Conservation (phyloP, 2,329 filamentous ascomycete species). For the Fusarium haematococcum region DNA sequence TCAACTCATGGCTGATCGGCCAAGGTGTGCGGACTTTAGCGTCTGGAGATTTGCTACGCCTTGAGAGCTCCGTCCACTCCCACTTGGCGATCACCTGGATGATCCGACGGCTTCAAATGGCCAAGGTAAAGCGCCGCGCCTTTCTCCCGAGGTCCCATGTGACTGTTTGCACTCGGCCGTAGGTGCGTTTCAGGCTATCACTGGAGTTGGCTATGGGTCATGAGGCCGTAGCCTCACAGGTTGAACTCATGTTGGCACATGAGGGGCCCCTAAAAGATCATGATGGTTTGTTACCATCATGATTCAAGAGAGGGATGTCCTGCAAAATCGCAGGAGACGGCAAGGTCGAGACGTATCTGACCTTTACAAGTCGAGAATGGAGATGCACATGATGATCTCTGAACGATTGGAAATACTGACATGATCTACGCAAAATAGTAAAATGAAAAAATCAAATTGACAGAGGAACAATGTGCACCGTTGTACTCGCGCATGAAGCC, state of each 20-base stretch:
- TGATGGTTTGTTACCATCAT: neutral
- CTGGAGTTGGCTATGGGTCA: neutral
- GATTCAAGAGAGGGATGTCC: neutral
- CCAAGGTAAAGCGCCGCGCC: neutral
- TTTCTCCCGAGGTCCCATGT: constrained; percentile 1
- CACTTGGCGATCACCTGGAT: neutral
- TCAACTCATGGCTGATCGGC: neutral
- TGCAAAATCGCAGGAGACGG: neutral
- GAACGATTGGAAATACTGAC: neutral
- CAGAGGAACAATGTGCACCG: neutral
- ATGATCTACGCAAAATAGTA: neutral
- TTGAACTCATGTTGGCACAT: neutral
- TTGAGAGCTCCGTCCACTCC: neutral
- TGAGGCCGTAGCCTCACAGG: neutral
- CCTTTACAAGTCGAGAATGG: neutral
- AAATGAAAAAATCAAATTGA: neutral
- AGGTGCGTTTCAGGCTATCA: neutral
- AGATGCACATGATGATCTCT: neutral
- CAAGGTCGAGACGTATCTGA: neutral
- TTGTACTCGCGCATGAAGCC: neutral
- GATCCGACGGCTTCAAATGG: neutral
- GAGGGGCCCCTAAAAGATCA: neutral
- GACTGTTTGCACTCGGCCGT: neutral
- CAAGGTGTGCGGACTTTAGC: neutral
- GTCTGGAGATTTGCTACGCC: neutral